Evolutionary conservation across 768 basidiomycete species (phyloP), one percentile per base, ranked within the genome.

Genomic region (Myochromella boudieri): DNA sequence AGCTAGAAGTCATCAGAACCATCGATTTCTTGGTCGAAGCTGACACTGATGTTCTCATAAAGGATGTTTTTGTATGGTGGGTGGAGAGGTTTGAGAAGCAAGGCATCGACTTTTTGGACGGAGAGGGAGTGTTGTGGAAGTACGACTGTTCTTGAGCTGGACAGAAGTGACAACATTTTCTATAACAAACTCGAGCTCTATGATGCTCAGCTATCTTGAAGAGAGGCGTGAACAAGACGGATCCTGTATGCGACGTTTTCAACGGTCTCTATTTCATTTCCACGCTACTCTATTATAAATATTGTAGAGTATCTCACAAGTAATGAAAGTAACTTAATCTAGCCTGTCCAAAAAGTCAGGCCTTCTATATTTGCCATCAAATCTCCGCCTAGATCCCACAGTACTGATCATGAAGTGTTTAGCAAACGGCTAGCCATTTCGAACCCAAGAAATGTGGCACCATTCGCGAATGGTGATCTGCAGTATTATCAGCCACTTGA

Each of bases 391-490:
- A 29, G 18, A 29, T n/a, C 14, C 24, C 15, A 29, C 40, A 17
- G 14, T 7, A 14, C 11, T 3, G 10, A 3, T 41, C 42, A 52
- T 17, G 22, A 42, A 22, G 67, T 68, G 58, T 81, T 81, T 49
- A 90, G 68, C 33, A 81, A 52, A 37, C 93, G 78, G 68, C 82
- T 92, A 34, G 91, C 91, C 69, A 97, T 76, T 74, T 98, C 95
- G 59, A 94, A 97, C 1, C 91, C 94, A 46, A 95, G 80, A 77
- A 97, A 98, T 0, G 95, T 98, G 1, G 92, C 92, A 15, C 94
- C 95, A 57, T 97, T 98, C 9, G 95, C 95, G 59, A 97, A 95
- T 1, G 94, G 95, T 2, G 91, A 94, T 58, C 91, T 94, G 18
- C 9, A 40, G 6, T 44, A 20, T 18, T n/a, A n/a, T n/a, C n/a